Conservation (phyloP, 2,329 filamentous ascomycete genomes). For the Fusarium nodosum region DNA sequence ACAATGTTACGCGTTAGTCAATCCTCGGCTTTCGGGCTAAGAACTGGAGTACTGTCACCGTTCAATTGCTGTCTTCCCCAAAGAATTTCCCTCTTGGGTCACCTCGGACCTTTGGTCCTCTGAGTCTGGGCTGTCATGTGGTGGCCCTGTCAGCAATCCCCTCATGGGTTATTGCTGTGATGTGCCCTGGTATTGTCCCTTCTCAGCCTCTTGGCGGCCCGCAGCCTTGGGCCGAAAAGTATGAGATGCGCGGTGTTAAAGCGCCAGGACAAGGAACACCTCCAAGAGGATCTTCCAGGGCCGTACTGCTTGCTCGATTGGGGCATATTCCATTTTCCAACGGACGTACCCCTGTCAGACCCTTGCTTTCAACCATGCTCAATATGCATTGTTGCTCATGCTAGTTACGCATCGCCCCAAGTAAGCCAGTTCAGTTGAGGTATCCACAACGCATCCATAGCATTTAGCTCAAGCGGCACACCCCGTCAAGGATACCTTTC, state of each 20-base stretch:
- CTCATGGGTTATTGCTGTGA: conserved; percentile 22
- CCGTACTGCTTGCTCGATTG: conserved; percentile 45
- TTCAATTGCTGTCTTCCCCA: conserved; percentile 11
- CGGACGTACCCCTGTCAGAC: conserved; percentile 35
- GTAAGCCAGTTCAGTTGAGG: conserved; percentile 34
- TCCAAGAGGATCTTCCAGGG: conserved; percentile 30
- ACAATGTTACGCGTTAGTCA: conserved; percentile 32
- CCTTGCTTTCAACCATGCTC: conserved; percentile 33
- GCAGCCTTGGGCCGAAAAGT: conserved; percentile 12
- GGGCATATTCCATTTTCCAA: conserved; percentile 34
- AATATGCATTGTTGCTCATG: conserved; percentile 46
- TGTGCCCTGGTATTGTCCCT: conserved; percentile 36
- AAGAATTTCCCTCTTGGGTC: conserved; percentile 19
- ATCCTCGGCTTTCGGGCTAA: conserved; percentile 34
- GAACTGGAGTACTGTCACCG: conserved; percentile 25
- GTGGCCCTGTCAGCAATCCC: conserved; percentile 29
- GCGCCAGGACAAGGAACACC: conserved; percentile 30
- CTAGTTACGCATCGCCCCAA: conserved; percentile 34
- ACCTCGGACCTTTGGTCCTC: conserved; percentile 32
- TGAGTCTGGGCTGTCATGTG: conserved; percentile 22
- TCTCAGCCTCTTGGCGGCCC: conserved; percentile 37
- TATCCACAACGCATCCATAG: conserved; percentile 40
- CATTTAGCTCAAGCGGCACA: conserved; percentile 42
- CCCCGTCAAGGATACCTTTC: conserved; percentile 34
- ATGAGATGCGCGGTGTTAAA: conserved; percentile 23